Evolutionary conservation across 106 monocot genomes (phyloP).

Genomic region (Agapanthus africanus): DNA sequence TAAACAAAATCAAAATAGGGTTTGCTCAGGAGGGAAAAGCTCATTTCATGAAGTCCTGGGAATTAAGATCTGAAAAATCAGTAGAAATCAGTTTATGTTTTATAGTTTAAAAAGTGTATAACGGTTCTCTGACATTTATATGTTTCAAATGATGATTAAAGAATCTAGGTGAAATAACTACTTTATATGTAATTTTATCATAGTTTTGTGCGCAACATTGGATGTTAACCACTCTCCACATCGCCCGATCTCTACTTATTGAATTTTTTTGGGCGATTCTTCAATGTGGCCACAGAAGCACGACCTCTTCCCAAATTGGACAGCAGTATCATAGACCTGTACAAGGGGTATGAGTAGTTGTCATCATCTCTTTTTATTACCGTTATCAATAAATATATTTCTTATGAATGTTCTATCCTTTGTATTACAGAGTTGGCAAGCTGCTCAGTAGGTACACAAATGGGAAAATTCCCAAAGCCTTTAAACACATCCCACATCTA

Average conservation of each 20-base stretch:
- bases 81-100: background rate
- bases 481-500: conserved; percentile 73
- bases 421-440: conserved; percentile 58
- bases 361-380: conserved; percentile 4
- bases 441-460: conserved; percentile 77
- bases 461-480: conserved; percentile 88
- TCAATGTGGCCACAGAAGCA: conserved; percentile 33
- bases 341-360: conserved; percentile 48
- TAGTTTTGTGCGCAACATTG: background rate
- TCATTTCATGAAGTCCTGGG: background rate
- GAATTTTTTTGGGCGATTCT: background rate
- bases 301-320: conserved; percentile 72
- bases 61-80: background rate
- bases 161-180: background rate
- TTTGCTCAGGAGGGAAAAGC: background rate
- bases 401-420: conserved; percentile 1
- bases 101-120: background rate
- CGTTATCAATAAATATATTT: background rate
- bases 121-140: background rate
- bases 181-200: background rate
- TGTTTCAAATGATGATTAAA: background rate
- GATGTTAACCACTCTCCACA: background rate
- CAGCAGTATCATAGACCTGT: conserved; percentile 58
- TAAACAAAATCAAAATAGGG: too few species aligned
- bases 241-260: background rate